Base-by-base conservation (phyloP, 345 rosid genomes). In the Eucalyptus erythrocorys region DNA sequence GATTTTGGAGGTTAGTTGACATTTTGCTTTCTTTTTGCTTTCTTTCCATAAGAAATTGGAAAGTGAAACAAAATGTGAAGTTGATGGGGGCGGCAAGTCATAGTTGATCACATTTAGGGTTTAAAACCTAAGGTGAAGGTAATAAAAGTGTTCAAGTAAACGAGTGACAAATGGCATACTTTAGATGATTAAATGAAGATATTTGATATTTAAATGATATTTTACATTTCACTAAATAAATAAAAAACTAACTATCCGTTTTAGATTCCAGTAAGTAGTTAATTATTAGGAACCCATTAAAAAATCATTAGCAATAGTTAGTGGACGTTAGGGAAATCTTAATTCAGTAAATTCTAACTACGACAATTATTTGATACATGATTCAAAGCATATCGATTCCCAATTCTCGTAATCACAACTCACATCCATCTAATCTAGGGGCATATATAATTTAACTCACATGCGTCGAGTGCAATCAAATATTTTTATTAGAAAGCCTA, bases 201-300 rank as follows among this genome's bases (percentile, higher is more conserved):
- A 34, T 34, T 71, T 71, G 5, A 37, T 19, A 19, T 71, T 71
- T 5, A 9, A 40, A 71, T 37, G 81, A 34, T 10, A 71, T 5
- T 37, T 71, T 16, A 34, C 5, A 32, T 68, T 15, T 16, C 2
- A 15, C 0, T 32, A 32, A 4, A 32, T 66, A 66, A 7, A 32
- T 4, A 15, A 3, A 12, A 40, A 71, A 71, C 3, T 37, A 6
- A 2, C 4, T 10, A 12, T 37, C 2, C 0, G 8, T 37, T 71
- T 22, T 34, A 37, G 10, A 71, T 10, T 34, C 7, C 1, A 5
- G 0, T 9, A 71, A 37, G 81, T 19, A 37, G 17, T 32, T 9
- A 34, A 19, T 21, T 71, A 37, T 19, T 32, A 10, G 1, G 12
- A 71, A 37, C 45, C 26, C 14, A 10, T 17, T 37, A 71, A 71